A percentile compares a stretch with the other conserved stretches of the same genome.
phyloP scores from a whole-genome alignment of 164 flowering plant genomes.

The Protea cynaroides region DNA sequence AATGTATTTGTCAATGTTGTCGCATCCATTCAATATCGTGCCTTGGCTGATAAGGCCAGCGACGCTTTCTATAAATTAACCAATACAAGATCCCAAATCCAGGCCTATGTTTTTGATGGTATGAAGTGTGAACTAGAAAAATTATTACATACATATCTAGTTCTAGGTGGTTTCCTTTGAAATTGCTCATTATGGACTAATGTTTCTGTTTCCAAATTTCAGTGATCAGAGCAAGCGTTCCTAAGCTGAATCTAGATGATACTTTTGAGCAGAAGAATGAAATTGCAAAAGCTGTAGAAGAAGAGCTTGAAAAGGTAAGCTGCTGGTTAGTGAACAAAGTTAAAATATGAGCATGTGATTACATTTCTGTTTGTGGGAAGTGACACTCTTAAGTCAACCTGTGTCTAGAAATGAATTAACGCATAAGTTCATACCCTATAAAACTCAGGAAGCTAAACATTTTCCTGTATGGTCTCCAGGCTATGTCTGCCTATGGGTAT shows the following conservation, averaged over 20 bases:
- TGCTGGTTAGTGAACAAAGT: not conserved
- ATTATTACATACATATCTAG: not conserved
- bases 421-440: too few relatives aligned
- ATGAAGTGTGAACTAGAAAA: conserved; percentile 6
- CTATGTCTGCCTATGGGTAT: conserved; percentile 74
- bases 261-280: conserved; percentile 76
- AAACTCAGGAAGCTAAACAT: too few relatives aligned
- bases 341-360: not conserved
- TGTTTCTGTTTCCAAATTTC: conserved; percentile 8
- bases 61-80: conserved; percentile 77
- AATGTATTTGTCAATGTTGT: conserved; percentile 82
- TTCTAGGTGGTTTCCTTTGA: not conserved
- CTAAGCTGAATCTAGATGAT: conserved; percentile 63
- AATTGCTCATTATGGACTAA: not conserved
- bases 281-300: conserved; percentile 70
- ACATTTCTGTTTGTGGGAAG: not conserved
- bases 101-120: conserved; percentile 86
- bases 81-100: conserved; percentile 60
- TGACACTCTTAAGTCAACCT: not conserved
- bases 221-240: conserved; percentile 73
- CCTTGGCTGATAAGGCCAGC: conserved; percentile 50
- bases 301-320: conserved; percentile 65
- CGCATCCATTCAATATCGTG: conserved; percentile 71
- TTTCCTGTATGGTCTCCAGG: conserved; percentile 18
- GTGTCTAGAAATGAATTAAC: too few relatives aligned